A percentile compares a stretch with the other conserved stretches of the same genome.
These are phyloP conservation scores for Exserohilum rostratum DNA, from an alignment of 2,329 filamentous ascomycete species.

Conservation along the genomic window DNA sequence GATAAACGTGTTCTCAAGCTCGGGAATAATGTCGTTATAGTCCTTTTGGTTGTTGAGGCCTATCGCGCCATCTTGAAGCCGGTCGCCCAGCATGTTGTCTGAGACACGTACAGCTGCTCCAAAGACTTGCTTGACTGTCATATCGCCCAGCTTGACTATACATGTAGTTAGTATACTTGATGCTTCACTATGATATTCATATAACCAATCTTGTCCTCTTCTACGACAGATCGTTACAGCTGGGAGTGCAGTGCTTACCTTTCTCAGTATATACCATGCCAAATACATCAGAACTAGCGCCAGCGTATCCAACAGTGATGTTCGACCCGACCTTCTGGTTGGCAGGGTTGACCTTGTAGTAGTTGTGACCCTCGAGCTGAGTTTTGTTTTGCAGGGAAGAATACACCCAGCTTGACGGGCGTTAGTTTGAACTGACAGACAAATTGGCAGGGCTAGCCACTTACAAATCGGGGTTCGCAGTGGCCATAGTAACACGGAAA, in stretches of 20 bases:
- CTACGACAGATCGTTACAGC: no score
- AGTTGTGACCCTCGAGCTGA: neutral
- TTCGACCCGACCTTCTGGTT: neutral
- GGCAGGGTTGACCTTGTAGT: neutral
- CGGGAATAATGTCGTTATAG: neutral
- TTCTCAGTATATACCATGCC: neutral
- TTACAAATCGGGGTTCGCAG: neutral
- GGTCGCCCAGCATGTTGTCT: accelerated
- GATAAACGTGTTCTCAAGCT: neutral
- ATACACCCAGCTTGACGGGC: neutral
- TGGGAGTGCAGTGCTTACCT: neutral
- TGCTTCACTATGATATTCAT: neutral
- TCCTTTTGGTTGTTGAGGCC: neutral
- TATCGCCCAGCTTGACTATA: neutral
- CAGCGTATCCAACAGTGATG: neutral
- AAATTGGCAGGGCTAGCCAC: neutral
- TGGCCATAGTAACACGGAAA: neutral
- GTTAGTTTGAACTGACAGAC: neutral
- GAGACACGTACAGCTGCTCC: neutral
- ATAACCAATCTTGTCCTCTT: neutral
- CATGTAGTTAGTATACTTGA: neutral
- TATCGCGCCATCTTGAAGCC: neutral
- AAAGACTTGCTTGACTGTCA: neutral
- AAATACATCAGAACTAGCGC: neutral
- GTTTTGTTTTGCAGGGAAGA: neutral